Evolutionary conservation across 768 basidiomycete species (phyloP).

Genomic region (Terana coerulea): DNA sequence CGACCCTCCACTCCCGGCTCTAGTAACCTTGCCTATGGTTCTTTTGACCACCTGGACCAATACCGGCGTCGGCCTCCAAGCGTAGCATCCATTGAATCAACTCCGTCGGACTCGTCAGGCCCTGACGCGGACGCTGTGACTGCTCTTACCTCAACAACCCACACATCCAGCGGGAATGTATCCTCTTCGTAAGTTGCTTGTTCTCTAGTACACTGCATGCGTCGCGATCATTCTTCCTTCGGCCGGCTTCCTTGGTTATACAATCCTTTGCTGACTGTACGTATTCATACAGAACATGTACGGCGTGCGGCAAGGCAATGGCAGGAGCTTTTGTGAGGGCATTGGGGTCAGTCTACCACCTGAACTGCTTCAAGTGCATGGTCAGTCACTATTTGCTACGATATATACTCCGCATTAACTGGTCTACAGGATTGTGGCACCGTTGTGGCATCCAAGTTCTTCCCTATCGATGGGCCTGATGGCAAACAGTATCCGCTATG

Average conservation of each 20-base stretch:
- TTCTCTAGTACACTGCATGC: too few species aligned
- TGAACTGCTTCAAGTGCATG: constrained; percentile 98
- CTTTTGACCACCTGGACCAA: constrained; percentile 53
- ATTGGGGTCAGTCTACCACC: constrained; percentile 87
- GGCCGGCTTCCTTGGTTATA: not conserved
- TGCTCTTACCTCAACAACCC: constrained; percentile 50
- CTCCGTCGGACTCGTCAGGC: constrained; percentile 51
- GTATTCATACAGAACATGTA: constrained; percentile 50
- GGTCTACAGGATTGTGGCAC: constrained; percentile 82
- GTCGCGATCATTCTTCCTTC: not conserved
- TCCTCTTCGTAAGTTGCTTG: constrained; percentile 56
- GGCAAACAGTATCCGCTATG: constrained; percentile 92
- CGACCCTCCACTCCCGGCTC: constrained; percentile 59
- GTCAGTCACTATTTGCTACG: constrained; percentile 41
- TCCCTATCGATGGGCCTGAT: constrained; percentile 92
- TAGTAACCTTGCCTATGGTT: constrained; percentile 44
- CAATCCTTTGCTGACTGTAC: constrained; percentile 3
- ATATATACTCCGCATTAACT: constrained; percentile 13
- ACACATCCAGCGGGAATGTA: constrained; percentile 48
- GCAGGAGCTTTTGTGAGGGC: constrained; percentile 97
- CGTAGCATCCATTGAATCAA: constrained; percentile 46
- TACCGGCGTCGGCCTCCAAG: constrained; percentile 43
- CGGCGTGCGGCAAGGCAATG: constrained; percentile 77
- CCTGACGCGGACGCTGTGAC: constrained; percentile 33
- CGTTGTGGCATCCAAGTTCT: constrained; percentile 97